Percentiles rank a stretch among this genome's conserved stretches.
Conservation (phyloP, 768 basidiomycete genomes). For the Russula sp. region DNA sequence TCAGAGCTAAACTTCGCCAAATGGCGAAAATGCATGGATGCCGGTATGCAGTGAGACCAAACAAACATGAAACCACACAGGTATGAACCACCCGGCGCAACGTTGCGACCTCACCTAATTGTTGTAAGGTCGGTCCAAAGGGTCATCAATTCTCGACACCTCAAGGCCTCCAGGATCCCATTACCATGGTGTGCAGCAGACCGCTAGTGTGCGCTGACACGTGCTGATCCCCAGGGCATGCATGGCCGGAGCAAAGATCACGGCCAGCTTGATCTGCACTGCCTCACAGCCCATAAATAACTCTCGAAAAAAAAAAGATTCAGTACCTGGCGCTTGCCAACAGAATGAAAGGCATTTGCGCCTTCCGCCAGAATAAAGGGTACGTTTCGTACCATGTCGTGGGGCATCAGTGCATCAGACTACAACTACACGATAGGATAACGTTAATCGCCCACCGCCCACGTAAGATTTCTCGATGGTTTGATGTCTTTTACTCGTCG, state of each 20-base stretch:
- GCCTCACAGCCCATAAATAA: not conserved
- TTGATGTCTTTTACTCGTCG: slow-evolving; percentile 47
- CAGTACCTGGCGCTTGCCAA: slow-evolving; percentile 37
- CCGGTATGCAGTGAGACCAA: too few species aligned
- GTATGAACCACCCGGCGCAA: not conserved
- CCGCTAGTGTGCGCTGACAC: slow-evolving; percentile 9
- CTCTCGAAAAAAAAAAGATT: not conserved
- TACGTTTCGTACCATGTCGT: slow-evolving; percentile 32
- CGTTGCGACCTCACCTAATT: too few species aligned
- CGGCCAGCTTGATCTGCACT: slow-evolving; percentile 19
- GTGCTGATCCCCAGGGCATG: not conserved
- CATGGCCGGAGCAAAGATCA: slow-evolving; percentile 15
- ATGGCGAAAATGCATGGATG: slow-evolving; percentile 9
- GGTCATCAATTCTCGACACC: too few species aligned
- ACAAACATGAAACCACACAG: too few species aligned
- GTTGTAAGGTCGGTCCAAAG: too few species aligned
- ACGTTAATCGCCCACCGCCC: not conserved
- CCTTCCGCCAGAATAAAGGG: slow-evolving; percentile 41
- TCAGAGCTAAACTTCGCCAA: slow-evolving; percentile 1
- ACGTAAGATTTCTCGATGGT: slow-evolving; percentile 42
- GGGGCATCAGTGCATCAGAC: not conserved
- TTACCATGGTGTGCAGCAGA: slow-evolving; percentile 2
- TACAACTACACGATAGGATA: too few species aligned
- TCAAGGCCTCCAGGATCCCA: not conserved
- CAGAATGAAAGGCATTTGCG: slow-evolving; percentile 44